Evolutionary conservation across 805 yeast genomes (phyloP), one percentile per base, ranked within the genome.

Genomic region (Wickerhamomyces silvicola): DNA sequence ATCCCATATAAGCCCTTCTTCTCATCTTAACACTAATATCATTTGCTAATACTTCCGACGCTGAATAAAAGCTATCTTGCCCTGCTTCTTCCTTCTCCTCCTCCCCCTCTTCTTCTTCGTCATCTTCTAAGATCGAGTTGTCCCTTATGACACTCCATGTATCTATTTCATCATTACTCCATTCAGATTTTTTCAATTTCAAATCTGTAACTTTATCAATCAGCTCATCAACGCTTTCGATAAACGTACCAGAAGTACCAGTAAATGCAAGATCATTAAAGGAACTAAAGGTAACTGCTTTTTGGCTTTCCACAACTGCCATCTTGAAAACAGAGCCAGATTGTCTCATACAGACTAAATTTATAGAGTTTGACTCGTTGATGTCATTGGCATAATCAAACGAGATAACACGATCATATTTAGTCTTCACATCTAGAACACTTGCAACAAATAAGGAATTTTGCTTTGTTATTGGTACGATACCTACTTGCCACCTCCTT

Each of bases 261-360:
- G 77, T 62, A 27, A 78, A 59, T 4, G 78, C 62, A 22, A 82
- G 56, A 33, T 79, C 85, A 47, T 82, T 82, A 44, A 65, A 70
- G 1, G 90, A 75, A 43, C 77, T 82, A 56, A 87, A 81, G 11
- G 62, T 64, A 7, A 81, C 52, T 7, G 77, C 65, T 22, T 75
- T 75, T 20, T 77, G 77, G 30, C 81, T 71, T 50, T 83, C 90
- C 1, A 64, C 58, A 0, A 80, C 82, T 0, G 80, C 72, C 88
- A 83, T 83, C 36, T 81, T 66, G 56, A 82, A 87, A 0, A 87
- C 78, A 32, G 84, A 80, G 4, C 97, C 97, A 1, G 94, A 82
- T 47, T 85, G 94, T 42, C 96, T 66, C 81, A 88, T 81, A 55
- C 97, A 87, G 18, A 88, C 75, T 36, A 84, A 66, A 44, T 80